A percentile compares a stretch with the other conserved stretches of the same genome.
Evolutionary conservation across 2,329 filamentous ascomycete genomes (phyloP).

Genomic region (Elsinoe australis): DNA sequence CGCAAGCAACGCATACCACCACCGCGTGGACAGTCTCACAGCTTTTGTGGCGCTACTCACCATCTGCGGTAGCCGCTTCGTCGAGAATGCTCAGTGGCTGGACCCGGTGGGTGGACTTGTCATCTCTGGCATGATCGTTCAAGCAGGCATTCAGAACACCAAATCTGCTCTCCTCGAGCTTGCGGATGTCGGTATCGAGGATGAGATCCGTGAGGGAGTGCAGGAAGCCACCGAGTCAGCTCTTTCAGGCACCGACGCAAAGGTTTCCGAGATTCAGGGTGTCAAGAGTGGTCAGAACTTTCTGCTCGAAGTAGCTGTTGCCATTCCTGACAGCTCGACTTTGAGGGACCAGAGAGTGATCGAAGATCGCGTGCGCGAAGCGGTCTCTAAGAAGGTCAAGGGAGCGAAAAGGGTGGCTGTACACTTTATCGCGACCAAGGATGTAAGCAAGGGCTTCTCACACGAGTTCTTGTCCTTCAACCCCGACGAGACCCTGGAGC

Average conservation of each 20-base stretch:
- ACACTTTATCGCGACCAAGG: conserved; percentile 68
- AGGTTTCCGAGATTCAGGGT: conserved; percentile 60
- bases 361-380: conserved; percentile 65
- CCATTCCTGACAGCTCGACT: conserved; percentile 68
- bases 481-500: conserved; percentile 22
- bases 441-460: conserved; percentile 50
- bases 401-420: conserved; percentile 78
- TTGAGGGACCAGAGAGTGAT: conserved; percentile 61
- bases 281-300: conserved; percentile 97
- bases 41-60: conserved; percentile 86
- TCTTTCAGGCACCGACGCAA: conserved; percentile 39
- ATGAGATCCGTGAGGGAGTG: conserved; percentile 69
- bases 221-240: conserved; percentile 56
- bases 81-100: conserved; percentile 80
- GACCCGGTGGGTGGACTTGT: conserved; percentile 88
- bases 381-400: conserved; percentile 67
- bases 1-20: conserved; percentile 91
- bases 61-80: conserved; percentile 80
- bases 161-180: conserved; percentile 74
- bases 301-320: conserved; percentile 80
- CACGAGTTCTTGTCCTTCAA: conserved; percentile 54
- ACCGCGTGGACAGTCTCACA: conserved; percentile 90
- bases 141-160: conserved; percentile 82
- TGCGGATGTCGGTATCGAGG: conserved; percentile 81
- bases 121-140: conserved; percentile 89